Base-by-base conservation (phyloP, 192 early-diverging fungal genomes). In the Coemansia sp. region DNA sequence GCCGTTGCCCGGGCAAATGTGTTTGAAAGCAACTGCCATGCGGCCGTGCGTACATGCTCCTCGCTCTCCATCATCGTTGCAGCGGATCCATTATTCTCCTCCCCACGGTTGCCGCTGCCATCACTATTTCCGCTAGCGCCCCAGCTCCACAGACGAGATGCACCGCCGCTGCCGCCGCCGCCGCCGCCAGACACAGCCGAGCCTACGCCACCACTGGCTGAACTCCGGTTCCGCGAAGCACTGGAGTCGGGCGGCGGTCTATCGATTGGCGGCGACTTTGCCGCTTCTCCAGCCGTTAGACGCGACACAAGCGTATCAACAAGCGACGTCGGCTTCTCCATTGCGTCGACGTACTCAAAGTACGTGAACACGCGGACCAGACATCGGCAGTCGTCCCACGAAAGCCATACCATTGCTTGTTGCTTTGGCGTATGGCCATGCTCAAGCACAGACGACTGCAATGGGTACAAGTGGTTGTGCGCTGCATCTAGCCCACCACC, bases 321-420 rank as follows among this genome's bases (percentile, higher is more conserved):
- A 26, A 83, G 43, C 30, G 75, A 57, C 6, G 80, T 83, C 1
- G 80, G 80, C 75, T 73, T 67, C 0, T 75, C 80, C 26, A 41
- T 39, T 3, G 46, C 62, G 23, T 77, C 80, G 8, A 83, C 80
- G 36, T 77, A 83, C 66, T 83, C 80, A 21, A 83, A 49, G 52
- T 46, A 15, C 5, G 69, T 61, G 41, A 83, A 83, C 21, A 72
- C 72, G 20, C 64, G 62, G 45, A 56, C 63, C 30, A 83, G 63
- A 10, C 75, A 46, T 4, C 75, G 75, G 59, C 75, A 77, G 41
- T 83, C 80, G 65, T 71, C 72, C 80, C 80, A 83, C 9, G 75
- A 60, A 55, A 83, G 80, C 75, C 80, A 83, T 21, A 83, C 72
- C 62, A 74, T 68, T 20, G 57, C 69, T 26, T 23, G 23, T 14